Percentiles rank a stretch among this genome's conserved stretches.
Evolutionary conservation across 2,329 filamentous ascomycete species (phyloP).

Genomic region (Epichloe brachyelytri): DNA sequence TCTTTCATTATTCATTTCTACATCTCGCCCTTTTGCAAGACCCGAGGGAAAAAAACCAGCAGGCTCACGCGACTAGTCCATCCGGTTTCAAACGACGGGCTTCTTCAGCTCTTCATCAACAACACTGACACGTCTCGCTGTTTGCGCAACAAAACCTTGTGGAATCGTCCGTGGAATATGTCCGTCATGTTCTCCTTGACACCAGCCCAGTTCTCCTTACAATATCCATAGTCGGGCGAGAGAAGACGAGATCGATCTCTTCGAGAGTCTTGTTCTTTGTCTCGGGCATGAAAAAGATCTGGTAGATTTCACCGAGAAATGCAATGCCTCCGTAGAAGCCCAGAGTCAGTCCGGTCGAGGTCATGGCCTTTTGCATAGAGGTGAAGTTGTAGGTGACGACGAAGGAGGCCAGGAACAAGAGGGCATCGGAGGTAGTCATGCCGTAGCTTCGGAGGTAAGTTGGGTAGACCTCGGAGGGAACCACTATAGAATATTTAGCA

Average conservation of each 20-base stretch:
- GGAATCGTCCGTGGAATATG: slow-evolving; percentile 11
- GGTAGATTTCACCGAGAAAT: slow-evolving; percentile 56
- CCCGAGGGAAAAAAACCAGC: too few relatives aligned
- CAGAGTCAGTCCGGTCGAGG: slow-evolving; percentile 48
- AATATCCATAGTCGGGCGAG: slow-evolving; percentile 47
- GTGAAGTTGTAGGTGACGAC: slow-evolving; percentile 66
- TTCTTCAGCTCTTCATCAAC: slow-evolving; percentile 6
- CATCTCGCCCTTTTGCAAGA: too few relatives aligned
- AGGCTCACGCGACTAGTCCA: too few relatives aligned
- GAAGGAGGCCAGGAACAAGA: slow-evolving; percentile 59
- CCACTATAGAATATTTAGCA: slow-evolving; percentile 23
- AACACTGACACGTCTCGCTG: slow-evolving; percentile 7
- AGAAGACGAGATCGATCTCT: slow-evolving; percentile 58
- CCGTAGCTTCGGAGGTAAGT: slow-evolving; percentile 62
- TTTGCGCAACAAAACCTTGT: slow-evolving; percentile 13
- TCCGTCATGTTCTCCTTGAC: slow-evolving; percentile 19
- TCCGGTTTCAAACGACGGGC: neutral
- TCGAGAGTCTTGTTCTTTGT: slow-evolving; percentile 57
- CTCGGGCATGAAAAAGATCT: slow-evolving; percentile 64
- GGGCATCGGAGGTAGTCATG: slow-evolving; percentile 57
- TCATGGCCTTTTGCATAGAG: slow-evolving; percentile 56
- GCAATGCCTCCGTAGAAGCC: slow-evolving; percentile 68
- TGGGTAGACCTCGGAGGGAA: slow-evolving; percentile 58
- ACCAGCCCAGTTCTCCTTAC: slow-evolving; percentile 42
- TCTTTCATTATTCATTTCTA: too few relatives aligned